Conservation (phyloP, 2,329 filamentous ascomycete species). For the Botrytis elliptica region DNA sequence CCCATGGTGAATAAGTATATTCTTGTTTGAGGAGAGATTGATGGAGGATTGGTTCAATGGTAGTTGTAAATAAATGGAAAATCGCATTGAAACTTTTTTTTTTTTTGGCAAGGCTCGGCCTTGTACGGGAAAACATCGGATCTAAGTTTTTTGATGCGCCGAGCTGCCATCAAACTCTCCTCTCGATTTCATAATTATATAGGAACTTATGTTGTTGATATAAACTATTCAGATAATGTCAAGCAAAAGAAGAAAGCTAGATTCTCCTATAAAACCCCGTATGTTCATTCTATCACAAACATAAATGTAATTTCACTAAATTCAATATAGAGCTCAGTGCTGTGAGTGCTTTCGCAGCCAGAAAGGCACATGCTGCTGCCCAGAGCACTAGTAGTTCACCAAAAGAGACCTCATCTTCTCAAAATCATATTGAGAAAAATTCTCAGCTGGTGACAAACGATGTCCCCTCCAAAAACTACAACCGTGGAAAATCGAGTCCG, state of each 20-base stretch:
- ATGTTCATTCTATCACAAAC: conserved; percentile 27
- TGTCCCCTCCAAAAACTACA: background rate
- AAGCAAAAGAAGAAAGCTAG: conserved; percentile 46
- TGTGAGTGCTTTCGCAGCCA: conserved; percentile 37
- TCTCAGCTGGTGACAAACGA: background rate
- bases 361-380: conserved; percentile 29
- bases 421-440: background rate
- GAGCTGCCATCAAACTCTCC: conserved; percentile 1
- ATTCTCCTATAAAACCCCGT: conserved; percentile 41
- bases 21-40: conserved; percentile 3
- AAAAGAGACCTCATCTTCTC: background rate
- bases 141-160: conserved; percentile 23
- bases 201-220: background rate
- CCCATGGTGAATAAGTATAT: conserved; percentile 21
- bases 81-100: conserved; percentile 25
- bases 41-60: conserved; percentile 7
- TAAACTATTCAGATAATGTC: conserved; percentile 4
- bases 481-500: background rate
- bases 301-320: conserved; percentile 18
- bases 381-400: background rate
- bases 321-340: conserved; percentile 30
- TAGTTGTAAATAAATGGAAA: conserved; percentile 9
- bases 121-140: conserved; percentile 22
- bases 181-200: background rate
- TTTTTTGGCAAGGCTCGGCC: conserved; percentile 25